phyloP scores from a whole-genome alignment of 2,329 filamentous ascomycete species.

The Alternaria alternata region DNA sequence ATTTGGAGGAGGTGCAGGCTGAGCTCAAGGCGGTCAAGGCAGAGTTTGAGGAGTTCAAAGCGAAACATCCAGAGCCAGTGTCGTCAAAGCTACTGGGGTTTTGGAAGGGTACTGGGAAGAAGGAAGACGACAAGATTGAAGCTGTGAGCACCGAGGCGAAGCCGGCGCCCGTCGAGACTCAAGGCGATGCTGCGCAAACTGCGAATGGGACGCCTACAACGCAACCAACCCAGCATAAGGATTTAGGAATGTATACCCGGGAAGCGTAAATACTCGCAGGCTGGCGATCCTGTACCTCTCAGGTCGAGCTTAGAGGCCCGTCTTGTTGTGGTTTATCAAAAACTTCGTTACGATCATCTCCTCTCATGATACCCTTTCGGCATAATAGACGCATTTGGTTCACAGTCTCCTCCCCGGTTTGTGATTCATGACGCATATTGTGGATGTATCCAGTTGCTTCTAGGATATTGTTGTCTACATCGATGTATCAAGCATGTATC shows the following conservation, averaged over 20 bases:
- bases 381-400: constrained; percentile 2
- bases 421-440: background rate
- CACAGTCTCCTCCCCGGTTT: background rate
- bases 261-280: background rate
- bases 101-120: constrained; percentile 37
- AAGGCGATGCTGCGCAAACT: background rate
- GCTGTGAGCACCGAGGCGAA: constrained; percentile 16
- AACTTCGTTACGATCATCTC: constrained; percentile 25
- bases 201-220: background rate
- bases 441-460: background rate
- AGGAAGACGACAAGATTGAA: constrained; percentile 28
- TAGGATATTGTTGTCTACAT: background rate
- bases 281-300: background rate
- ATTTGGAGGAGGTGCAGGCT: constrained; percentile 65
- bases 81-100: constrained; percentile 41
- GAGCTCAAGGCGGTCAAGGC: constrained; percentile 49
- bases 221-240: background rate
- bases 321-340: background rate
- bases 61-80: constrained; percentile 39
- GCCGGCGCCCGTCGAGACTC: background rate
- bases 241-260: background rate
- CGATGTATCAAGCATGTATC: background rate
- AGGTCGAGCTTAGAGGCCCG: background rate
- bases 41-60: constrained; percentile 53
- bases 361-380: constrained; percentile 47